Evolutionary conservation across 225 moss, liverwort and hornwort genomes (phyloP), one percentile per base, ranked within the genome.

Genomic region (Straminergon stramineum): DNA sequence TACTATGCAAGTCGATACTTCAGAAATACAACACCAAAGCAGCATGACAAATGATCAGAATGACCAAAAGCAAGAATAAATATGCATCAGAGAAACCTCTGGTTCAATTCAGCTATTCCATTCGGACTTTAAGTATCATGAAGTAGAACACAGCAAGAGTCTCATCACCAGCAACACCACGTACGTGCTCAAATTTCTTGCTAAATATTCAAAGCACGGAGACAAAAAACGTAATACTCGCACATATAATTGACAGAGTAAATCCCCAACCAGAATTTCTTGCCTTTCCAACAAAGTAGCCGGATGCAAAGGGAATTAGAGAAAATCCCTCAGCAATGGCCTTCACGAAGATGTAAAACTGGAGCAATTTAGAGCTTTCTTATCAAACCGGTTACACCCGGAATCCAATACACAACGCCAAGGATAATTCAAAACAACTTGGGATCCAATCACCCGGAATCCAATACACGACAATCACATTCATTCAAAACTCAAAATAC

Each of bases 1-100:
- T 97, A 97, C 89, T 97, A 91, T 31, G 93, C 93, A 41, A 93
- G 91, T 88, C 91, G 91, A 87, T 99, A 99, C 90, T 99, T 99
- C 95, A 96, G 96, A 88, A 88, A 86, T 43, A 91, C 75, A 51
- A 22, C 85, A 82, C 19, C 82, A 52, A 81, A 77, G 28, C 34
- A 90, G 26, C 37, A 91, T 67, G 70, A 87, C 79, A 90, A 67
- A 87, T 53, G 52, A 84, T 91, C 70, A 88, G 70, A 63, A 68
- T 43, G 75, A 57, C 62, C 55, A 45, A n/a, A n/a, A n/a, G n/a
- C n/a, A n/a, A 45, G 12, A 82, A 45, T 45, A 63, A 81, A 48
- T 34, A 85, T 41, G 43, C 37, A 86, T 69, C n/a, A 48, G 51
- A 86, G 64, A 80, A 86, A 53, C 51, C 52, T 53, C 64, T 60